Conservation (phyloP, 192 early-diverging fungal genomes). For the Linnemannia hyalina region DNA sequence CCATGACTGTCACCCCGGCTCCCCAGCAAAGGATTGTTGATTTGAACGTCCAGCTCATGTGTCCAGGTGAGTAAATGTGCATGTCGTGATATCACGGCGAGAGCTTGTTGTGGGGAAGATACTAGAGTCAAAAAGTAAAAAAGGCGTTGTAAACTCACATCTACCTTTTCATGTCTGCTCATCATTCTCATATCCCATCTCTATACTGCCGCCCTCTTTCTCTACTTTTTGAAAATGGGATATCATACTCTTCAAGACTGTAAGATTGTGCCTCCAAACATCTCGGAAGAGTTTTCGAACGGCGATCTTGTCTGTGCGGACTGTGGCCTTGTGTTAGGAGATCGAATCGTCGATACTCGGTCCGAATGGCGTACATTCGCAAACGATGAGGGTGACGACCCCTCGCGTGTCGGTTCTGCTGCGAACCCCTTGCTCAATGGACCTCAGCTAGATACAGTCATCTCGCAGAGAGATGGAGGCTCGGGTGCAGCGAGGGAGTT, state of each 20-base stretch:
- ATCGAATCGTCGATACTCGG: slow-evolving; percentile 92
- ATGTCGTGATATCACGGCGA: not conserved
- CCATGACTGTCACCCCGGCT: slow-evolving; percentile 34
- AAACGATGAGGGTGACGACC: slow-evolving; percentile 91
- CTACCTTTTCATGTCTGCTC: not conserved
- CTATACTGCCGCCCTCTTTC: slow-evolving; percentile 22
- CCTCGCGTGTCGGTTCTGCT: slow-evolving; percentile 90
- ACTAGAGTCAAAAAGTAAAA: not conserved
- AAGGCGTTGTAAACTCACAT: slow-evolving; percentile 1
- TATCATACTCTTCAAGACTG: slow-evolving; percentile 70
- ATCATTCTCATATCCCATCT: not conserved
- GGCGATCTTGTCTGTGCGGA: slow-evolving; percentile 94
- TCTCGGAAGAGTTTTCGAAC: slow-evolving; percentile 91
- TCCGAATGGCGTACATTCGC: slow-evolving; percentile 98
- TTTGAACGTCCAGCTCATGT: slow-evolving; percentile 51
- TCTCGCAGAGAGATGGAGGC: slow-evolving; percentile 83
- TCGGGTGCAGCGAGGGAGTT: slow-evolving; percentile 77
- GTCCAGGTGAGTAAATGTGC: slow-evolving; percentile 36
- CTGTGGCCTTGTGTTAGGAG: slow-evolving; percentile 89
- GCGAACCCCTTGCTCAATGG: slow-evolving; percentile 83
- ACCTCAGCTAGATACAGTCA: slow-evolving; percentile 87
- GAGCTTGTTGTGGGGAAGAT: too few species aligned
- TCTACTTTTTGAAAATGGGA: slow-evolving; percentile 22
- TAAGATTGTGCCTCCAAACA: slow-evolving; percentile 79
- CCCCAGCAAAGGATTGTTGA: slow-evolving; percentile 34